Evolutionary conservation across 345 rosid species (phyloP).

Genomic region (Murraya koenigii): DNA sequence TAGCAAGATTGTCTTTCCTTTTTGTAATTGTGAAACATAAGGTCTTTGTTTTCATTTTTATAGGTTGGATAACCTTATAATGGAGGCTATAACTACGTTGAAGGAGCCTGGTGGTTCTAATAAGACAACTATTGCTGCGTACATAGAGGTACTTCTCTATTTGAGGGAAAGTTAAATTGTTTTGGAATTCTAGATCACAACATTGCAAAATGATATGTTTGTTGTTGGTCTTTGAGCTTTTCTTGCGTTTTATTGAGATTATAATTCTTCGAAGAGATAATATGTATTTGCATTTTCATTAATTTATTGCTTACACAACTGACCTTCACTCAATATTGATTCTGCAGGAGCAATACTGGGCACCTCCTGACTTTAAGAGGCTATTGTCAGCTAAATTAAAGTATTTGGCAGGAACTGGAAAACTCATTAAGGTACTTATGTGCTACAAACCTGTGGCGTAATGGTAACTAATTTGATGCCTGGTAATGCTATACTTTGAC

Average conservation of each 20-base stretch:
- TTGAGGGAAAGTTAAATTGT: not conserved
- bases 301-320: conserved; percentile 4
- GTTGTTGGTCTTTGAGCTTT: not conserved
- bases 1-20: not conserved
- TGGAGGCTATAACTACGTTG: conserved; percentile 83
- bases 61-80: conserved; percentile 86
- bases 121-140: conserved; percentile 77
- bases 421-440: conserved; percentile 71
- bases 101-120: conserved; percentile 93
- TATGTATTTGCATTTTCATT: not conserved
- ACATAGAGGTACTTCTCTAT: conserved; percentile 68
- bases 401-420: conserved; percentile 68
- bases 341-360: conserved; percentile 88
- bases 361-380: conserved; percentile 88
- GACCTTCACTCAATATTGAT: conserved; percentile 2
- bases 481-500: not conserved
- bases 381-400: conserved; percentile 78
- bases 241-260: not conserved
- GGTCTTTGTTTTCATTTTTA: conserved; percentile 13
- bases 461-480: not conserved
- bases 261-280: not conserved
- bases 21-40: not conserved
- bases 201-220: not conserved
- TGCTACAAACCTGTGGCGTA: conserved; percentile 5
- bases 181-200: not conserved